Evolutionary conservation across 768 basidiomycete genomes (phyloP), one percentile per base, ranked within the genome.

Genomic region (Mycena filopes): DNA sequence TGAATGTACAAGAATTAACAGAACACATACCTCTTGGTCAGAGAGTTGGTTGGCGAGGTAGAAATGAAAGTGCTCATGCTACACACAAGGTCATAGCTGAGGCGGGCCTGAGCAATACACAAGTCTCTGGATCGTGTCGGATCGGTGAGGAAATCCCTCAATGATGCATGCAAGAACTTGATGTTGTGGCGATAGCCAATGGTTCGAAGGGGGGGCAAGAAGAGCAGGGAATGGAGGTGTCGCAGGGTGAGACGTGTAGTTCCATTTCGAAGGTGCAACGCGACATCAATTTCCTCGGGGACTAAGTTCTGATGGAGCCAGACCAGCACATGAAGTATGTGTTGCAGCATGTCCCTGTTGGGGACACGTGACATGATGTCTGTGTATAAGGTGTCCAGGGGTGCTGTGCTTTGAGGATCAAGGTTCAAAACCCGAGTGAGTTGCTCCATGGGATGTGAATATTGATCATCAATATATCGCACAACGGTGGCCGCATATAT

Each of bases 241-340:
- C 63, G 40, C 21, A 65, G 21, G 6, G 36, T 25, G 20, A 59
- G 49, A 16, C 63, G 63, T 5, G 56, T 43, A 11, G 56, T 58
- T 7, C 63, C 63, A 15, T 21, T 2, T 2, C 55, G 56, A 7
- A 59, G 1, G 16, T 54, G 49, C 26, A 65, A 16, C 25, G 18
- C 50, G 11, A 31, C 10, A 23, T 65, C 56, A 21, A 65, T 65
- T 36, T 65, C 63, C 23, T 65, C 63, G 4, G 63, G 56, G 4
- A 53, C 49, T 42, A 42, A 40, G 12, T 46, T 13, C 1, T 2
- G 21, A 7, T 28, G 21, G 7, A 23, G 51, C n/a, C 31, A 12
- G n/a, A 59, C 31, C 10, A 54, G 20, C 3, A 36, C 57, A 11
- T 58, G 57, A 16, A 65, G 46, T 4, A 63, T 48, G 0, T 48